Base-by-base conservation (phyloP, 2,329 filamentous ascomycete species). In the Ophiostoma montium region DNA sequence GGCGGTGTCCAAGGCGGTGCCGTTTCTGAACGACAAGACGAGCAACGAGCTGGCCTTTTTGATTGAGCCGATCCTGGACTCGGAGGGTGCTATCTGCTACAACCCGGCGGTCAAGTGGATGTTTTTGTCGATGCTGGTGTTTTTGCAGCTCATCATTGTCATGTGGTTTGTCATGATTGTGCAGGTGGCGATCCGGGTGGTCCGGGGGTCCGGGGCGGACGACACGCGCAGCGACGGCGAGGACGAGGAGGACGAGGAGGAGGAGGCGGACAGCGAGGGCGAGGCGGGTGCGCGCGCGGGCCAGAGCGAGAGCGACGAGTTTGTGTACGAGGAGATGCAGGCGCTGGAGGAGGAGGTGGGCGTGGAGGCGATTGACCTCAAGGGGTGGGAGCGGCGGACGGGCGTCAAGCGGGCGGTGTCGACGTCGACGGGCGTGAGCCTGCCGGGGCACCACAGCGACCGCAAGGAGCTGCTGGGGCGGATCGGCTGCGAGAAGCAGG, bases 81-180 rank as follows among this genome's bases (percentile, higher is more conserved):
- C 82, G 9, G 71, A 80, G 23, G 86, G 86, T 16, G 70, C 78
- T 1, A 76, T 96, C 43, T 95, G 88, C 71, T 94, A 82, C 72
- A 86, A 85, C 57, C 65, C 78, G 19, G 74, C 71, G 11, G 78
- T 95, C 58, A 81, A 82, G 58, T 84, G 78, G 74, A 71, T 73
- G 12, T 96, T 96, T 68, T 69, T 96, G 15, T 71, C 74, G 10
- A 74, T 86, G 35, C 77, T 98, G 3, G 69, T 94, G 12, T 75
- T 82, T 35, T 72, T 98, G 19, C 88, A 96, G 65, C 69, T 73
- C 19, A 75, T 98, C 48, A 88, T 85, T 31, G 69, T 94, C 33
- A 73, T 70, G 53, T 96, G 92, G 92, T 94, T 96, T 60, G 74
- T 71, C 54, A 84, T 95, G 80, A 95, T 96, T 56, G 66, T 89